Evolutionary conservation across 2,329 filamentous ascomycete species (phyloP), one percentile per base, ranked within the genome.

Genomic region (Penicillium hesseltinei): DNA sequence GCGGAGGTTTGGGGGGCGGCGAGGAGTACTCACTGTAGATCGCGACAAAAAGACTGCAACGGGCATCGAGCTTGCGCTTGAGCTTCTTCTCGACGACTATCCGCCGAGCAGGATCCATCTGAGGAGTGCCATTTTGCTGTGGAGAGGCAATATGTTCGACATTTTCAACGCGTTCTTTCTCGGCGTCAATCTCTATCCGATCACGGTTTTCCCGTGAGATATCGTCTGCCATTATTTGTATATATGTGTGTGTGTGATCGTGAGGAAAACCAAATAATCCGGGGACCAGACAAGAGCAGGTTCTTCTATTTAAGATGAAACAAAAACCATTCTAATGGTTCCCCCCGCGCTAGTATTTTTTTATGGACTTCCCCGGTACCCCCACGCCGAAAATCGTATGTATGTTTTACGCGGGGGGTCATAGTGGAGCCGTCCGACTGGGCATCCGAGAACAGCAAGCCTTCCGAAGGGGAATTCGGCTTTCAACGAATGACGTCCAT

Each of bases 1-100:
- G 36, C 8, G 8, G 35, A 38, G 15, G 35, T 36, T 36, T 36
- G 35, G 8, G 8, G 2, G 38, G 38, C 4, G 9, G n/a, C n/a
- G 38, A 21, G 38, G 5, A 7, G 6, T 9, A 46, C 43, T 35
- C 31, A 47, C 45, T 66, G 27, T 68, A 69, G 51, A 69, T 69
- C 3, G 64, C 45, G 3, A 69, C 58, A 46, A 68, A 66, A 44
- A 66, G 52, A 49, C 65, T 64, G 61, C 66, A 69, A 10, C 66
- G 63, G 35, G 62, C 60, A 59, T 69, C 66, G 3, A 69, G 66
- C 57, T 69, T 69, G 19, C 65, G 60, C 60, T 66, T 69, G 45
- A 69, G 58, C 19, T 48, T 58, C 61, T 69, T 69, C 60, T 69
- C 66, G 5, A 68, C 65, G 29, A 56, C 57, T 10, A 49, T 45